phyloP scores from a whole-genome alignment of 805 yeast genomes.

The Blastobotrys parvus region DNA sequence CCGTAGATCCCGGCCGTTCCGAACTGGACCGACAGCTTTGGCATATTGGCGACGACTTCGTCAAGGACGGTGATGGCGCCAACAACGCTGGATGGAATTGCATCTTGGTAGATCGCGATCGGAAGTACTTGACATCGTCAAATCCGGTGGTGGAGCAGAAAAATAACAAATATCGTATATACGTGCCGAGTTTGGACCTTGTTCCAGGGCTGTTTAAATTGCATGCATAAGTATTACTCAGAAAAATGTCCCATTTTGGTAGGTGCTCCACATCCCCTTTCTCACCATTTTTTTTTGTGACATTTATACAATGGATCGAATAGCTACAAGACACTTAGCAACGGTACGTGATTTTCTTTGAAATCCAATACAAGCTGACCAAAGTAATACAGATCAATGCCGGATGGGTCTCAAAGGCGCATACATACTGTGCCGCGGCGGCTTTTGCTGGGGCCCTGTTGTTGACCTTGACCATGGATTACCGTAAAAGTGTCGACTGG shows the following conservation, averaged over 20 bases:
- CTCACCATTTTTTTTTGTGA: no score
- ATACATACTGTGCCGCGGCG: neutral
- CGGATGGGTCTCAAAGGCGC: slow-evolving; percentile 1
- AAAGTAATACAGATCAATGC: neutral
- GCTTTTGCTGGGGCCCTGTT: neutral
- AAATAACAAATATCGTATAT: no score
- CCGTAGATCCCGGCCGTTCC: neutral
- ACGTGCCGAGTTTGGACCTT: no score
- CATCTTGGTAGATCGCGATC: slow-evolving; percentile 11
- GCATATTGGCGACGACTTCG: slow-evolving; percentile 19
- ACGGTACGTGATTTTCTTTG: neutral
- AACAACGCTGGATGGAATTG: slow-evolving; percentile 15
- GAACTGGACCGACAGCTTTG: no score
- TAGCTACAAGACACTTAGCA: neutral
- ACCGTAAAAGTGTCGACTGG: neutral
- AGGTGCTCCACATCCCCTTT: no score
- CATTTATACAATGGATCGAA: neutral
- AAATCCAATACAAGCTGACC: no score
- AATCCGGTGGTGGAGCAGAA: no score
- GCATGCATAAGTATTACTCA: no score
- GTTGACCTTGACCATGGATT: neutral
- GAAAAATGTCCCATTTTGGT: no score
- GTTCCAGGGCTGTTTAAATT: no score
- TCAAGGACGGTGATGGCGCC: slow-evolving; percentile 15
- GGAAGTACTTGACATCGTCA: no score